Evolutionary conservation across 768 basidiomycete species (phyloP).

Genomic region (Russula vinacea): DNA sequence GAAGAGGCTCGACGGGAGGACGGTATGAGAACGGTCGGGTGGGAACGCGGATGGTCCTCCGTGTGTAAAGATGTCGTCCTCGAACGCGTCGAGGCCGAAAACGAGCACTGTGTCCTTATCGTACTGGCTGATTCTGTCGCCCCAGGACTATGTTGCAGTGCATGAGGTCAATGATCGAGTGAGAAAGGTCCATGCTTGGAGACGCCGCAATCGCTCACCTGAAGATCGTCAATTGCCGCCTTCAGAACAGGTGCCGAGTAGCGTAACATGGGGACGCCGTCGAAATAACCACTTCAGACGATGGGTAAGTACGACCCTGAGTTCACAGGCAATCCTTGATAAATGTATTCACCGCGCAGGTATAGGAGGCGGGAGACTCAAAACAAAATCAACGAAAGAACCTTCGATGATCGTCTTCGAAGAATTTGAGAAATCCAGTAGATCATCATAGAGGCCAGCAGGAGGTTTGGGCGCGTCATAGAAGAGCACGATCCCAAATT

Average conservation of each 20-base stretch:
- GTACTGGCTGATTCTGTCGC: too few relatives aligned
- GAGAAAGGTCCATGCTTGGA: too few relatives aligned
- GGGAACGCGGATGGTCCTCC: background rate
- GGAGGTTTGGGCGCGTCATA: constrained; percentile 53
- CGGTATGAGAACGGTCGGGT: constrained; percentile 20
- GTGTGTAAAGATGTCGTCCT: too few relatives aligned
- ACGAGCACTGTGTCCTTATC: too few relatives aligned
- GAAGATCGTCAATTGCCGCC: constrained; percentile 5
- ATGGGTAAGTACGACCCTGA: too few relatives aligned
- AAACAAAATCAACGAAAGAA: constrained; percentile 38
- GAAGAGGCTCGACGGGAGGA: constrained; percentile 27
- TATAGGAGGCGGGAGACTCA: constrained; percentile 29
- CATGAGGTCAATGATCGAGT: too few relatives aligned
- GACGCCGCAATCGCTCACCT: background rate
- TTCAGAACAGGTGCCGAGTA: constrained; percentile 3
- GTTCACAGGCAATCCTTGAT: background rate
- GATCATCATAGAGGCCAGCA: constrained; percentile 46
- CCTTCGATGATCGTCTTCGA: constrained; percentile 40
- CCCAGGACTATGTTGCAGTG: too few relatives aligned
- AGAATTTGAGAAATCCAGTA: constrained; percentile 39
- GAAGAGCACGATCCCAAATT: constrained; percentile 38
- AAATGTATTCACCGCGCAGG: constrained; percentile 25
- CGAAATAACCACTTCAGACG: background rate
- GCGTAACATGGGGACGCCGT: constrained; percentile 6
- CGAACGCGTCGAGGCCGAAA: too few relatives aligned